Evolutionary conservation across 139 green algal species (phyloP).

Genomic region (Volvox africanus): DNA sequence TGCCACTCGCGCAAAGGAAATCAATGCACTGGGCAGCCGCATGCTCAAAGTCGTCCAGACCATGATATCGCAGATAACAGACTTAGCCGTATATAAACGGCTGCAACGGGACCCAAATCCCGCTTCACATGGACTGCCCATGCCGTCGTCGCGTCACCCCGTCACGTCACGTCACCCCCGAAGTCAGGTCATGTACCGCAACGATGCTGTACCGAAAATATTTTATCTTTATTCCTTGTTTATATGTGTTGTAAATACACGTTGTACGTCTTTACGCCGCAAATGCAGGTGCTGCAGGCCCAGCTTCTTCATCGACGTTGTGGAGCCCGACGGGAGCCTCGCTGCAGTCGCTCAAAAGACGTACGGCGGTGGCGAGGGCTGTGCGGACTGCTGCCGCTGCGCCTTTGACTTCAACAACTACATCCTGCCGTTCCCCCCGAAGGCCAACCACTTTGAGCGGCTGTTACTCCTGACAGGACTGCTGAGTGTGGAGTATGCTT

Average conservation of each 20-base stretch:
- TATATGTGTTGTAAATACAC: not conserved
- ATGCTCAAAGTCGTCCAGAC: no score
- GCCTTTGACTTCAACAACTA: constrained; percentile 29
- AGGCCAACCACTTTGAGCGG: not conserved
- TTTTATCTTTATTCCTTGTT: not conserved
- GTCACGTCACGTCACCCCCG: not conserved
- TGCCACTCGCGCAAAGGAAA: no score
- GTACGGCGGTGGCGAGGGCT: constrained; percentile 22
- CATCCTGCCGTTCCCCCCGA: constrained; percentile 23
- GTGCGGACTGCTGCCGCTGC: constrained; percentile 26
- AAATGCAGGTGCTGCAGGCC: constrained; percentile 52
- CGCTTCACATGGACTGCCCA: not conserved
- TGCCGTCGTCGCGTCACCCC: not conserved
- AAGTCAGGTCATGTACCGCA: no score
- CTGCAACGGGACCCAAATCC: no score
- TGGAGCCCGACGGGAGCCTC: constrained; percentile 41
- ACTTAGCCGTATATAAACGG: no score
- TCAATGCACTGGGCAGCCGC: no score
- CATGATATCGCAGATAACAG: no score
- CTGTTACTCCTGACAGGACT: constrained; percentile 23
- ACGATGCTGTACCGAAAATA: not conserved
- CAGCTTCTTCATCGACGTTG: constrained; percentile 55
- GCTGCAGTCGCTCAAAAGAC: constrained; percentile 34
- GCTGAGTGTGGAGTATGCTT: constrained; percentile 25
- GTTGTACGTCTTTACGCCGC: not conserved